Evolutionary conservation across 345 rosid genomes (phyloP), one percentile per base, ranked within the genome.

Genomic region (Gossypium australe): DNA sequence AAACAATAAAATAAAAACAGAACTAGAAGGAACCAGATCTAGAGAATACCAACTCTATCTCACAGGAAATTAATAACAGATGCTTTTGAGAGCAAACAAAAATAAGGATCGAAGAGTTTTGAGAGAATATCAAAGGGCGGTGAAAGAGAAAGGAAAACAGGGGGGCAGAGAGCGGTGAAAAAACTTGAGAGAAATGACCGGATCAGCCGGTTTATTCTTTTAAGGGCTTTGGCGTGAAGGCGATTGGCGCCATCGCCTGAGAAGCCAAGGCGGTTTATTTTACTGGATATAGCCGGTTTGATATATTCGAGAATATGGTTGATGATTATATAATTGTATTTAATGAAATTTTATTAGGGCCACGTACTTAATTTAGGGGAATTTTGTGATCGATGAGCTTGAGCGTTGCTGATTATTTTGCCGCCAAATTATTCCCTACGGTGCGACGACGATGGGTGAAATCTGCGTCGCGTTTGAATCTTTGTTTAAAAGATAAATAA

Each of bases 201-300:
- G 79, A 73, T 34, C 38, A 79, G 73, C 76, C 80, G 61, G 89
- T 84, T 70, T 34, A 61, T 52, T 53, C 60, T 68, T 49, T 68
- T 25, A 13, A 7, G 71, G 71, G 71, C 13, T 48, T 24, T 13
- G 13, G 57, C 41, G 57, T 68, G 20, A 48, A 49, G 60, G 74
- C 13, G 34, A 25, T 58, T 58, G 62, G 38, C 52, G 34, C 38
- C 63, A 20, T 79, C 72, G 81, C 79, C 71, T 9, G 3, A 8
- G 12, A 75, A 17, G 51, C 48, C 65, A n/a, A 14, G 24, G 27
- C 9, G 3, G 47, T 5, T 24, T 63, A 68, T 13, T 75, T 85
- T 72, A 89, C 91, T 74, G 87, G 82, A 76, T 80, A 77, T 64
- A 78, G 71, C 71, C 55, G 38, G 71, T 67, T 67, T 18, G 70